Evolutionary conservation across 139 green algal species (phyloP).

Genomic region (Asterochloris erici): DNA sequence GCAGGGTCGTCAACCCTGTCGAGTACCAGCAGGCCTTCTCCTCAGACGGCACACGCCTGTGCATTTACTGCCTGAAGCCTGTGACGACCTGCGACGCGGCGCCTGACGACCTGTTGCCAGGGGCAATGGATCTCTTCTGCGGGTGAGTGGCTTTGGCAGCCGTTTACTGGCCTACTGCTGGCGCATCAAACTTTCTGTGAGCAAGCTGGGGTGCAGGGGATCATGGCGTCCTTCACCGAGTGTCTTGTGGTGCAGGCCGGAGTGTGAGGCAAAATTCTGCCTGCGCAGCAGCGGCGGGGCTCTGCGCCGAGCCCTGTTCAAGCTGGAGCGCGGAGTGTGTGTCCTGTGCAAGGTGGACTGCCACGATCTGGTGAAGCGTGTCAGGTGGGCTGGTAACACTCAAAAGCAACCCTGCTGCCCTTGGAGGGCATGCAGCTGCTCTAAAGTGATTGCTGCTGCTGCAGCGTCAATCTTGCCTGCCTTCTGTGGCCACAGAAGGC

Average conservation of each 20-base stretch:
- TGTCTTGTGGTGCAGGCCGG: conserved; percentile 34
- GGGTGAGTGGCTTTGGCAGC: background rate
- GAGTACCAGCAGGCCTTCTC: conserved; percentile 62
- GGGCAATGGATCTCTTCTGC: conserved; percentile 52
- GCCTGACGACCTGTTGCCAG: conserved; percentile 37
- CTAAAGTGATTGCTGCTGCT: no score
- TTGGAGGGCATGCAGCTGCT: no score
- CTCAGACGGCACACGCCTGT: conserved; percentile 40
- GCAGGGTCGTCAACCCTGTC: conserved; percentile 20
- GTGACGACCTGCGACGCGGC: conserved; percentile 27
- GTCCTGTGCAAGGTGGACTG: conserved; percentile 66
- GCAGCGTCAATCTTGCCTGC: no score
- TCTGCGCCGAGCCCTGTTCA: conserved; percentile 60
- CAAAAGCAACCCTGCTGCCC: no score
- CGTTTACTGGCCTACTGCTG: background rate
- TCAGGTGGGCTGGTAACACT: conserved; percentile 43
- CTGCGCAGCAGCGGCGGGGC: conserved; percentile 47
- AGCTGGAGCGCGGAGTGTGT: conserved; percentile 72
- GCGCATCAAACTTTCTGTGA: no score
- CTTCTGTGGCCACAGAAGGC: no score
- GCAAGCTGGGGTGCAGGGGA: conserved; percentile 33
- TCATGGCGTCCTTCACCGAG: background rate
- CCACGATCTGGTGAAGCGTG: conserved; percentile 53
- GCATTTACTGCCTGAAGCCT: conserved; percentile 51
- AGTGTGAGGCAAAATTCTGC: conserved; percentile 63